Conservation (phyloP, 768 basidiomycete species). For the Tephrocybe sp. region DNA sequence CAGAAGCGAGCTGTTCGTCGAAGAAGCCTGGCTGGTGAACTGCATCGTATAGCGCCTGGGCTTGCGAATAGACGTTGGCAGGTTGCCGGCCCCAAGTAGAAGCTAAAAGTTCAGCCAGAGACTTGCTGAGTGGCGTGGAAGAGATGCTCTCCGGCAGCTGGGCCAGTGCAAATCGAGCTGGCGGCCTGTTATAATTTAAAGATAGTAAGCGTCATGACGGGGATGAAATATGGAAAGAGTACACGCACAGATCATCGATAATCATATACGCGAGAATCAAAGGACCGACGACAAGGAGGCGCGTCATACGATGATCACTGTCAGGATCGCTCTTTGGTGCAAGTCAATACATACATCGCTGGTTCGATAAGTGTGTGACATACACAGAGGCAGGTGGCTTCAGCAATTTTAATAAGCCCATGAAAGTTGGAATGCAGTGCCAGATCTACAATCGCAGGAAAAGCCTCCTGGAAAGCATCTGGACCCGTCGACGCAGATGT, state of each 20-base stretch:
- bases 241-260: conserved; percentile 56
- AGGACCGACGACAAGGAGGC: conserved; percentile 54
- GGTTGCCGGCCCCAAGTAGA: conserved; percentile 56
- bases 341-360: conserved; percentile 1
- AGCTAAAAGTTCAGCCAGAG: conserved; percentile 43
- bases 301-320: conserved; percentile 36
- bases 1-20: conserved; percentile 40
- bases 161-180: conserved; percentile 55
- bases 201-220: neutral
- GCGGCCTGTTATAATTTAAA: conserved; percentile 39
- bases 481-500: conserved; percentile 18
- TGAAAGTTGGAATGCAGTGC: conserved; percentile 40
- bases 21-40: conserved; percentile 42
- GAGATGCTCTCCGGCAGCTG: conserved; percentile 51
- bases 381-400: conserved; percentile 54
- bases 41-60: conserved; percentile 36
- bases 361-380: conserved; percentile 15
- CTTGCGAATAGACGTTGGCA: conserved; percentile 49
- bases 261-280: conserved; percentile 66
- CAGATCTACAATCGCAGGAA: conserved; percentile 42
- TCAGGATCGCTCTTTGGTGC: conserved; percentile 26
- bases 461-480: conserved; percentile 43
- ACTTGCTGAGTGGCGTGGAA: conserved; percentile 41
- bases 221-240: neutral
- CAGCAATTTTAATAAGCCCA: conserved; percentile 44